These are phyloP conservation scores for Papiliotrema fonsecae DNA, from an alignment of 1,284 basidiomycete genomes.

Conservation along the genomic window DNA sequence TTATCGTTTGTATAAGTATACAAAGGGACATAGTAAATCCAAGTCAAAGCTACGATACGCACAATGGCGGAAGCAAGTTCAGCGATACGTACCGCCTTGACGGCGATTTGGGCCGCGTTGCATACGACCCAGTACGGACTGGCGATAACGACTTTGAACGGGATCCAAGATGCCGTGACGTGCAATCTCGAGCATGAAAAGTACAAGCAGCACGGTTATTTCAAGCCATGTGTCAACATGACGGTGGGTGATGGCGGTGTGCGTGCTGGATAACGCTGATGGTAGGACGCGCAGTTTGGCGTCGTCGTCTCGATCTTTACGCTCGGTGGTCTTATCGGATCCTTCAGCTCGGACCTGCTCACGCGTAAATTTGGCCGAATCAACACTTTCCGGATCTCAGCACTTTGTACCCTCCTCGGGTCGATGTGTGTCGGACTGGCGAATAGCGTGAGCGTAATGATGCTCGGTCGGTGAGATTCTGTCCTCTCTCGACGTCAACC, in stretches of 20 bases:
- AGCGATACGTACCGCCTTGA: conserved; percentile 11
- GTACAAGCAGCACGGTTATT: conserved; percentile 25
- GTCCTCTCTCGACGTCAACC: neutral
- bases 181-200: conserved; percentile 15
- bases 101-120: conserved; percentile 33
- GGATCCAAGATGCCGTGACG: conserved; percentile 32
- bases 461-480: conserved; percentile 26
- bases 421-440: conserved; percentile 19
- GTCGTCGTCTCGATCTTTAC: conserved; percentile 49
- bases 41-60: too few relatives aligned
- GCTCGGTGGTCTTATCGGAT: conserved; percentile 48
- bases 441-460: conserved; percentile 18
- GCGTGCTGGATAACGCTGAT: neutral
- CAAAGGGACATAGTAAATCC: too few relatives aligned
- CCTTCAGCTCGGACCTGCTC: conserved; percentile 21
- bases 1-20: too few relatives aligned
- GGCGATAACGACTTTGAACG: conserved; percentile 40
- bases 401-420: conserved; percentile 20
- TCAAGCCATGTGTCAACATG: neutral
- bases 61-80: too few relatives aligned
- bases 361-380: conserved; percentile 20
- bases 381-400: conserved; percentile 24
- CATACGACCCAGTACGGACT: conserved; percentile 40
- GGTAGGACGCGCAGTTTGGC: conserved; percentile 39
- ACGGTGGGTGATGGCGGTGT: neutral